phyloP scores from a whole-genome alignment of 305 asterid species.

The Rubia balearica region DNA sequence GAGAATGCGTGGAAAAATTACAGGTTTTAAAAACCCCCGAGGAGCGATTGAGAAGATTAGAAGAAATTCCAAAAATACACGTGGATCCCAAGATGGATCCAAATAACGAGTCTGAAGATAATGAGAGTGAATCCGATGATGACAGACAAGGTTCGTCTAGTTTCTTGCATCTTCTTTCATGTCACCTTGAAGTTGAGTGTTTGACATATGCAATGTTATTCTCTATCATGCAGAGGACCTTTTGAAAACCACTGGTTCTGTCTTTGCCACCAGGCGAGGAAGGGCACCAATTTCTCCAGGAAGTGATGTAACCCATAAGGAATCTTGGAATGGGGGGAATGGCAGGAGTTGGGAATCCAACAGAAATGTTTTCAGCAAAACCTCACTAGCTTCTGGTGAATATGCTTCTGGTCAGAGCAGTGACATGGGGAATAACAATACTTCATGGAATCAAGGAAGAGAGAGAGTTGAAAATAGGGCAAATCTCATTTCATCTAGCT shows the following conservation, averaged over 20 bases:
- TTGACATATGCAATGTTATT: constrained; percentile 13
- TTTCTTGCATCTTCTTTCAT: constrained; percentile 18
- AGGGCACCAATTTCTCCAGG: constrained; percentile 69
- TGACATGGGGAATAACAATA: constrained; percentile 49
- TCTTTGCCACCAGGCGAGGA: constrained; percentile 62
- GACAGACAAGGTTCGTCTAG: constrained; percentile 52
- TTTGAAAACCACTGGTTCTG: constrained; percentile 52
- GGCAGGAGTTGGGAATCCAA: constrained; percentile 42
- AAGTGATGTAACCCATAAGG: constrained; percentile 52
- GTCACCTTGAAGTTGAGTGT: constrained; percentile 12
- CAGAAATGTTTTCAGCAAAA: constrained; percentile 40
- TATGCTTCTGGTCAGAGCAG: constrained; percentile 31
- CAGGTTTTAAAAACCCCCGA: constrained; percentile 94
- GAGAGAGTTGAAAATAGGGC: constrained; percentile 39
- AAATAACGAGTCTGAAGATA: constrained; percentile 72
- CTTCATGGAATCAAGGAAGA: constrained; percentile 49
- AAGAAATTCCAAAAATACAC: constrained; percentile 77
- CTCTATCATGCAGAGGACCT: constrained; percentile 47
- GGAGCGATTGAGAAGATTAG: constrained; percentile 85
- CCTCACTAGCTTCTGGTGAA: constrained; percentile 26
- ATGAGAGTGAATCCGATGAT: constrained; percentile 65
- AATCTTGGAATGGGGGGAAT: constrained; percentile 51
- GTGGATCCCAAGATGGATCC: constrained; percentile 99
- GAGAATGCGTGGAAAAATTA: constrained; percentile 96
- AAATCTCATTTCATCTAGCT: constrained; percentile 33